Percentiles rank a stretch among this genome's conserved stretches.
Conservation (phyloP, 306 rosid species). For the Cucurbita ficifolia region DNA sequence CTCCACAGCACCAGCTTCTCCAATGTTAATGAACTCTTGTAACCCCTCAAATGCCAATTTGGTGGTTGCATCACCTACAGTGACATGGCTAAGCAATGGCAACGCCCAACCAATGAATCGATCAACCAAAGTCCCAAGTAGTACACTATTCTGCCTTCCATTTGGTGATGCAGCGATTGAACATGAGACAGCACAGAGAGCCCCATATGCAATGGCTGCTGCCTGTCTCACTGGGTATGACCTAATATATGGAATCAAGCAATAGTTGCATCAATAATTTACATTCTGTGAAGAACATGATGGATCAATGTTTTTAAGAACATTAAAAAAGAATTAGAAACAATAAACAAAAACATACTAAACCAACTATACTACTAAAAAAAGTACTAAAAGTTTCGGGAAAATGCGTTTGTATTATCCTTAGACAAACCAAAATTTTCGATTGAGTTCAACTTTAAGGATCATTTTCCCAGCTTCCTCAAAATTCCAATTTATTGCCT, state of each 20-base stretch:
- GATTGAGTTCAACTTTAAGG: neutral
- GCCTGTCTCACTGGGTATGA: constrained; percentile 56
- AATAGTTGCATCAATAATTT: constrained; percentile 4
- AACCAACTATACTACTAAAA: neutral
- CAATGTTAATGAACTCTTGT: constrained; percentile 67
- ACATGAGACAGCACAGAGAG: constrained; percentile 61
- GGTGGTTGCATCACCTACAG: constrained; percentile 35
- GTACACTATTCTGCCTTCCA: constrained; percentile 63
- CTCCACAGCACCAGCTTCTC: constrained; percentile 58
- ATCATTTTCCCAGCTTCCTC: neutral
- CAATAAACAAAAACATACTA: neutral
- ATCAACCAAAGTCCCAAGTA: constrained; percentile 62
- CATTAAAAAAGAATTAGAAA: neutral
- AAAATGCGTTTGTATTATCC: neutral
- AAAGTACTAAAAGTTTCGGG: neutral
- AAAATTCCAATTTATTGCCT: neutral
- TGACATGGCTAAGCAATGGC: constrained; percentile 53
- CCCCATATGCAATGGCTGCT: constrained; percentile 63
- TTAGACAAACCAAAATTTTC: neutral
- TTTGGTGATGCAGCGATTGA: constrained; percentile 43
- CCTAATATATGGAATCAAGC: constrained; percentile 17
- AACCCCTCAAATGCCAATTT: constrained; percentile 69
- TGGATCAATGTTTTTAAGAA: neutral
- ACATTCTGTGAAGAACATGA: neutral
- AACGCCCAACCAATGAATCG: constrained; percentile 81